Evolutionary conservation across 371 early-diverging fungal species (phyloP), one percentile per base, ranked within the genome.

Genomic region (Phascolomyces articulosus): DNA sequence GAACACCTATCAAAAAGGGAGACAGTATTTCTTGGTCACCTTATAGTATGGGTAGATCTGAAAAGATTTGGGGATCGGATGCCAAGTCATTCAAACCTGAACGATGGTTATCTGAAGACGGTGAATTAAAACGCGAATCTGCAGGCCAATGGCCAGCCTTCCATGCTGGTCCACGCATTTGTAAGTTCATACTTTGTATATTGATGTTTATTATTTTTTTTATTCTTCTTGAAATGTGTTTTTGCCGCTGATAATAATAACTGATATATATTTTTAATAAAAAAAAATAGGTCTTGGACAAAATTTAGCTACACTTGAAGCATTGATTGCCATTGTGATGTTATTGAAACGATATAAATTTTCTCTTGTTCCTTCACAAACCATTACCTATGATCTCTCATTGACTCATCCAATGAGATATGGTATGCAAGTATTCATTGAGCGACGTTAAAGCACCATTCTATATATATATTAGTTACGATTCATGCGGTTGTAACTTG

Each of bases 41-140:
- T 6, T 87, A 79, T 63, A 74, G 77, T 20, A 77, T 80, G 70
- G 90, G 86, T 10, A 79, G 87, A 20, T 67, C 68, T 18, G 69
- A 72, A 8, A 64, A 62, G 1, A 62, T 87, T 23, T 90, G 91
- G 91, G 90, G 91, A 13, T 68, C 74, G 1, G 83, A 89, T 65
- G 88, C 87, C 16, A 60, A 56, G 20, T 72, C 82, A 29, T 90
- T 86, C 72, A 72, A 68, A 23, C 90, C 90, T 0, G 85, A 84
- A 48, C 79, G 90, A 15, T 90, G 89, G 89, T 60, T 73, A 24
- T 65, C 27, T 8, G 53, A 55, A 1, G 68, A 73, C 8, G 66
- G 77, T 21, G 70, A 75, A 47, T 60, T 72, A 6, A 60, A 62
- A 8, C 65, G 71, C 10, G 71, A 71, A 55, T 60, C 64, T 20